phyloP scores from a whole-genome alignment of 495 filamentous ascomycete species.

The Xylaria castorea region DNA sequence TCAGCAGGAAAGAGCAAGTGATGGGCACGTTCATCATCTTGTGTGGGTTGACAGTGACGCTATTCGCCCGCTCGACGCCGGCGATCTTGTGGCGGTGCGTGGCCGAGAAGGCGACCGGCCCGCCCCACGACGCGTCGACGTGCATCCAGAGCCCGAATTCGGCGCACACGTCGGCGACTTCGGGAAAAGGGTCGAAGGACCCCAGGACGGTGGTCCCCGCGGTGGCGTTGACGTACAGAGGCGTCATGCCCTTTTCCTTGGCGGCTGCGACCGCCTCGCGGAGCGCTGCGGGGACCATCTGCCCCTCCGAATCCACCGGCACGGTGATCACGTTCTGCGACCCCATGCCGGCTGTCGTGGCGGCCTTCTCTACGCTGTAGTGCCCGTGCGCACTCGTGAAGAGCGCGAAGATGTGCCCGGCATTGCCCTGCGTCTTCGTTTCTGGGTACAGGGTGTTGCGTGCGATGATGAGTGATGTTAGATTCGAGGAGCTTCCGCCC shows the following conservation, averaged over 20 bases:
- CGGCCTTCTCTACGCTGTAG: conserved; percentile 94
- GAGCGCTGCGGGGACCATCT: conserved; percentile 72
- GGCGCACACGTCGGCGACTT: conserved; percentile 74
- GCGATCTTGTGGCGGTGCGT: conserved; percentile 66
- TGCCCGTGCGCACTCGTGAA: conserved; percentile 91
- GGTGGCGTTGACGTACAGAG: conserved; percentile 95
- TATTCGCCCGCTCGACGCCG: conserved; percentile 77
- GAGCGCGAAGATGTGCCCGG: conserved; percentile 69
- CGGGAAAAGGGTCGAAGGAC: conserved; percentile 81
- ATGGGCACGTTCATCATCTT: conserved; percentile 94
- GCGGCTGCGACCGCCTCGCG: conserved; percentile 65
- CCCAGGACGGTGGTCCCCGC: conserved; percentile 94
- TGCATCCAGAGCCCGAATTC: conserved; percentile 84
- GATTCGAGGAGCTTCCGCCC: conserved; percentile 86
- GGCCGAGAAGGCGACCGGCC: conserved; percentile 77
- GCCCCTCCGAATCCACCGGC: conserved; percentile 71
- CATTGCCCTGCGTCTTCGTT: conserved; percentile 76
- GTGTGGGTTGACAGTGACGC: conserved; percentile 87
- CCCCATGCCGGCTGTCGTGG: conserved; percentile 84
- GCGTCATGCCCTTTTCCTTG: conserved; percentile 69
- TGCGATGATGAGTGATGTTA: conserved; percentile 86
- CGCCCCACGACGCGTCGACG: conserved; percentile 91
- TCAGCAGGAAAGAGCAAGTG: conserved; percentile 90
- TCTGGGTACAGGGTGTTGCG: conserved; percentile 82
- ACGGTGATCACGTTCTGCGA: conserved; percentile 74